Conservation (phyloP, 1,284 basidiomycete species). For the Fomes fomentarius region DNA sequence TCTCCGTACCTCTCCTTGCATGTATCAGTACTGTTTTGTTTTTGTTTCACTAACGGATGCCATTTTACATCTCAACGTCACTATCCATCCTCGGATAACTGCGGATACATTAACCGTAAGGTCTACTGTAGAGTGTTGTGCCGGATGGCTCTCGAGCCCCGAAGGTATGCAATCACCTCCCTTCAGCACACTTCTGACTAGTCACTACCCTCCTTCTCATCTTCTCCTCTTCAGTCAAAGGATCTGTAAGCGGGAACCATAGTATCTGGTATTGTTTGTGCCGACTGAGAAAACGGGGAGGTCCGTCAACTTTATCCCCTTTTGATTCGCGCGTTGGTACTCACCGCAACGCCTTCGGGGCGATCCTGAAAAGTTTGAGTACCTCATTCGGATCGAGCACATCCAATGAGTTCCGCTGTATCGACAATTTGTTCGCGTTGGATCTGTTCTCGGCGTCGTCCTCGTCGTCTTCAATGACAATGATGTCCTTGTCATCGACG, state of each 20-base stretch:
- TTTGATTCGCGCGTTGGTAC: conserved; percentile 19
- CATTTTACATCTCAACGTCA: no score
- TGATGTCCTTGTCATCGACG: conserved; percentile 36
- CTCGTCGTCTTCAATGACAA: conserved; percentile 41
- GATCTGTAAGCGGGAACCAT: conserved; percentile 66
- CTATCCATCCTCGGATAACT: no score
- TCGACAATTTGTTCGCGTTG: no score
- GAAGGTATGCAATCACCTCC: no score
- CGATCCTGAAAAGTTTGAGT: conserved; percentile 54
- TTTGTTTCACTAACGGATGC: no score
- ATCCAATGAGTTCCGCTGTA: conserved; percentile 16
- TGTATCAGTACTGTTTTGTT: background rate
- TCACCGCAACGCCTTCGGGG: conserved; percentile 49
- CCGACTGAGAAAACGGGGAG: conserved; percentile 39
- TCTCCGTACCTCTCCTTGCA: no score
- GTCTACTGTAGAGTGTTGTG: no score
- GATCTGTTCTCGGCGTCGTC: no score
- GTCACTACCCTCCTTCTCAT: conserved; percentile 51
- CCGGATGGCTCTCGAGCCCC: no score
- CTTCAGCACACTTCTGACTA: conserved; percentile 39
- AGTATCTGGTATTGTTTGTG: conserved; percentile 69
- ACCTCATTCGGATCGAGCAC: conserved; percentile 38
- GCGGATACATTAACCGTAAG: no score
- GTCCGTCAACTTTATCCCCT: background rate
- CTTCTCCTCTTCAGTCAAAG: conserved; percentile 56